A percentile compares a stretch with the other conserved stretches of the same genome.
These are phyloP conservation scores for Populus davidiana DNA, from an alignment of 345 rosid species.

Conservation along the genomic window DNA sequence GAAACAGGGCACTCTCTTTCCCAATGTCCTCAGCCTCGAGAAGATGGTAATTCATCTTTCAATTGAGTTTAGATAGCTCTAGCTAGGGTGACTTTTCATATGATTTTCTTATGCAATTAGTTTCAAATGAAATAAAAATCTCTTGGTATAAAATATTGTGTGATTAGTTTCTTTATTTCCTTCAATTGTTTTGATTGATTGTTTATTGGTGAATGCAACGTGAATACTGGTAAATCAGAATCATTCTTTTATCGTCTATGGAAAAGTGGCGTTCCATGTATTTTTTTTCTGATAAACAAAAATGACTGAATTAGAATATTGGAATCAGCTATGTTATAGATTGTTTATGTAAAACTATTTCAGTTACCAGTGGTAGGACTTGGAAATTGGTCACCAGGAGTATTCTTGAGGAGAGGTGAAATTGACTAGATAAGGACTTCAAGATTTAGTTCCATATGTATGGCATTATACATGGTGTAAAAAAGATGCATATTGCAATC, in stretches of 20 bases:
- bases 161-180: neutral
- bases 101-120: neutral
- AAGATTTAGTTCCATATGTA: neutral
- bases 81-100: neutral
- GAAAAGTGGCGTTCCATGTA: neutral
- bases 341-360: neutral
- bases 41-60: constrained; percentile 53
- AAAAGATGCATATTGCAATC: neutral
- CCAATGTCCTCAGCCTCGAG: constrained; percentile 63
- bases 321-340: neutral
- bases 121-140: neutral
- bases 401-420: neutral
- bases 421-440: neutral
- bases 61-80: neutral
- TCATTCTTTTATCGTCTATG: neutral
- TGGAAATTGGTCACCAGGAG: neutral
- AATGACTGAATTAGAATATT: neutral
- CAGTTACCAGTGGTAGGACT: neutral
- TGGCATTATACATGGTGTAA: neutral
- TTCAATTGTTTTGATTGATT: neutral
- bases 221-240: neutral
- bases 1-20: constrained; percentile 76
- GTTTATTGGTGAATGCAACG: neutral
- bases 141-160: neutral
- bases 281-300: neutral